Base-by-base conservation (phyloP, 805 yeast genomes). In the Aciculoconidium aculeatum region DNA sequence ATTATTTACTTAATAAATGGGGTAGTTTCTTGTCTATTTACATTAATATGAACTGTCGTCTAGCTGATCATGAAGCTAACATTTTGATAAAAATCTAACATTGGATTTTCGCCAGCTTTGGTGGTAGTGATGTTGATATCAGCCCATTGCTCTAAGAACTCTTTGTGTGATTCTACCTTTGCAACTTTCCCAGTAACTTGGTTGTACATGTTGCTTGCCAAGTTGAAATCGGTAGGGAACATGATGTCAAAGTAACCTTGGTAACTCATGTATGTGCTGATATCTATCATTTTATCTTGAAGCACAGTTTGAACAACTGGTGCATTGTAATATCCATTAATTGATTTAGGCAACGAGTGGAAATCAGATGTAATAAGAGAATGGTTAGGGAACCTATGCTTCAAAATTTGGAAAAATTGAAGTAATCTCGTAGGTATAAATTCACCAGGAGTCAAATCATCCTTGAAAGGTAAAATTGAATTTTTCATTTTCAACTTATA, bases 211-310 rank as follows among this genome's bases (percentile, higher is more conserved):
- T 77, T 80, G 22, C 72, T 64, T 4, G 77, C 74, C 6, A 76
- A 58, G 6, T 58, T 55, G 51, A 85, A 86, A 45, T 85, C 81
- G 0, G 94, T 85, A 7, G 94, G 84, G 47, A 85, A 85, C 80
- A 83, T 75, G 28, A 85, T 84, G 52, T 85, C 94, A 49, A 83
- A 85, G 46, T 70, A 80, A 0, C 95, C 95, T 49, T 83, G 94
- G 21, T 79, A 69, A n/a, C 73, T 80, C 88, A 85, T 78, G 51
- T 77, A 84, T 0, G 88, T 76, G 21, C 76, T 67, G 0, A 79
- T 72, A 12, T 82, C 77, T 4, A 83, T 69, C 78, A 81, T 80
- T 33, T 66, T 62, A 39, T 78, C 75, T 30, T 76, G 65, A 35
- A 80, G 59, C 45, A 81, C 70, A 0, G 94, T 83, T 48, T 83